Percentiles rank a stretch among this genome's conserved stretches.
phyloP scores from a whole-genome alignment of 1,139 yeast genomes.

The Debaryomyces coudertii region DNA sequence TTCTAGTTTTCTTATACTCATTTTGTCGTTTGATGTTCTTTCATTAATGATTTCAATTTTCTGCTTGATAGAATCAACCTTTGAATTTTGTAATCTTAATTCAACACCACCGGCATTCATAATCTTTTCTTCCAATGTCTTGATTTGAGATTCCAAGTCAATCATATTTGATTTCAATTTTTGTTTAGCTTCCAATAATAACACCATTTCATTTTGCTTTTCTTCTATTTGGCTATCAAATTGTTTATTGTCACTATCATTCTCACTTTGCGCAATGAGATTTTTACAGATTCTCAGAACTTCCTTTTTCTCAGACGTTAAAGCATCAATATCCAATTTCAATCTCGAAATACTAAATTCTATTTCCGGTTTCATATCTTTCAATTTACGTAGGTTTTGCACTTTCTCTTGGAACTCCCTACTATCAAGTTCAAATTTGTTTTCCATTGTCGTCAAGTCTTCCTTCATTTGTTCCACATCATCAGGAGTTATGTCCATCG shows the following conservation, averaged over 20 bases:
- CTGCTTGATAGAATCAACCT: slow-evolving; percentile 76
- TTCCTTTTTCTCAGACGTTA: slow-evolving; percentile 51
- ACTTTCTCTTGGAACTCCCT: slow-evolving; percentile 63
- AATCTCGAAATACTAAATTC: slow-evolving; percentile 64
- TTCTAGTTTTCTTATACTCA: slow-evolving; percentile 64
- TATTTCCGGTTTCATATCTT: slow-evolving; percentile 70
- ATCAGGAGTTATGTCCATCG: slow-evolving; percentile 47
- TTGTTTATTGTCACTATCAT: slow-evolving; percentile 24
- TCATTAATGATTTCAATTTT: slow-evolving; percentile 64
- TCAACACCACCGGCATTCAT: slow-evolving; percentile 93
- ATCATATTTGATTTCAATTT: slow-evolving; percentile 57
- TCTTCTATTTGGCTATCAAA: slow-evolving; percentile 38
- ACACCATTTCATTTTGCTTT: slow-evolving; percentile 41
- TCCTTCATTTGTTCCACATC: slow-evolving; percentile 60
- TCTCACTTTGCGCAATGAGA: slow-evolving; percentile 43
- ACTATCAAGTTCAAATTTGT: slow-evolving; percentile 54
- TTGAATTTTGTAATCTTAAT: slow-evolving; percentile 76
- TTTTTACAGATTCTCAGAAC: slow-evolving; percentile 38
- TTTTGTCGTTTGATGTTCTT: slow-evolving; percentile 62
- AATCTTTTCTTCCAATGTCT: slow-evolving; percentile 69
- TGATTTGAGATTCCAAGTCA: slow-evolving; percentile 61
- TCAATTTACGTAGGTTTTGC: slow-evolving; percentile 56
- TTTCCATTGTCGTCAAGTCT: slow-evolving; percentile 60
- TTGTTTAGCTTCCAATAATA: slow-evolving; percentile 40
- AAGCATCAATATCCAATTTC: slow-evolving; percentile 66